Evolutionary conservation across 257 asterid species (phyloP).

Genomic region (Solanum tarijense): DNA sequence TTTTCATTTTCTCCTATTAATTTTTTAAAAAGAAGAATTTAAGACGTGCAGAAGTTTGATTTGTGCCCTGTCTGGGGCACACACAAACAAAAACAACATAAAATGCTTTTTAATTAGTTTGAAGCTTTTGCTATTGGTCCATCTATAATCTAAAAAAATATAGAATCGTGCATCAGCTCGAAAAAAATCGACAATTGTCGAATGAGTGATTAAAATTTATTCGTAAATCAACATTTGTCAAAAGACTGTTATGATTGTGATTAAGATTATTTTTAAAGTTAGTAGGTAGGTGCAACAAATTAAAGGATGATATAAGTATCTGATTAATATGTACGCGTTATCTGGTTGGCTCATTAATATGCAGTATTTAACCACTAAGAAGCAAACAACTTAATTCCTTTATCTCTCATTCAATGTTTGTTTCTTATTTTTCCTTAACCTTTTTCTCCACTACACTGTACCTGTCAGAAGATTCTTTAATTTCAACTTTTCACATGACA

Average conservation of each 20-base stretch:
- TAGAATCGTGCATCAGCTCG: neutral
- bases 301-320: neutral
- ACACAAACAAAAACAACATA: neutral
- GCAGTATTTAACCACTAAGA: neutral
- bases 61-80: neutral
- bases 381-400: neutral
- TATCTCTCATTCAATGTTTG: neutral
- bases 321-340: neutral
- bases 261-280: neutral
- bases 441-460: neutral
- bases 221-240: neutral
- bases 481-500: neutral
- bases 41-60: neutral
- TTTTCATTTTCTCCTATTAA: neutral
- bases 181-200: neutral
- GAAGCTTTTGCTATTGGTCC: neutral
- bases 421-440: neutral
- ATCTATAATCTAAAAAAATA: neutral
- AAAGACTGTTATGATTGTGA: neutral
- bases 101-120: neutral
- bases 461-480: neutral
- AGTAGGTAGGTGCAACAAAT: neutral
- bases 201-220: neutral
- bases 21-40: neutral
- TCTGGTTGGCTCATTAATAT: slow-evolving; percentile 2